These are phyloP conservation scores for Vigna mungo DNA, from an alignment of 306 rosid species.

Conservation along the genomic window DNA sequence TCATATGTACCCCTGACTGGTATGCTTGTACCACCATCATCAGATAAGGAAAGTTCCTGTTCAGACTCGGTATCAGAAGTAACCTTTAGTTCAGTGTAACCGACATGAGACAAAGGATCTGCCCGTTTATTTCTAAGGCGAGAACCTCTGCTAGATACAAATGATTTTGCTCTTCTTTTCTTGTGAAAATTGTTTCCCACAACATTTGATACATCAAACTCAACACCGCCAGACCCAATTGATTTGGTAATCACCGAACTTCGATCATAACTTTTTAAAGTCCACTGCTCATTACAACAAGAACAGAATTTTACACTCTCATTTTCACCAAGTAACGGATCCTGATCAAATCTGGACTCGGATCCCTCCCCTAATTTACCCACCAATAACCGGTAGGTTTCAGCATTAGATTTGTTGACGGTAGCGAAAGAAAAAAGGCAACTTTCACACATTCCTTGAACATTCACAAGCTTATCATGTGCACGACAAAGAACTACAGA, in stretches of 20 bases:
- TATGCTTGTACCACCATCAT: slow-evolving; percentile 51
- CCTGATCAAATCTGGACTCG: slow-evolving; percentile 50
- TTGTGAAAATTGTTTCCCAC: slow-evolving; percentile 42
- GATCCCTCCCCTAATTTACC: slow-evolving; percentile 67
- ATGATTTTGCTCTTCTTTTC: slow-evolving; percentile 42
- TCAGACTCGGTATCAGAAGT: slow-evolving; percentile 87
- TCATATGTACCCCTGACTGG: slow-evolving; percentile 37
- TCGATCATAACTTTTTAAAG: slow-evolving; percentile 42
- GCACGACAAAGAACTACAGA: slow-evolving; percentile 67
- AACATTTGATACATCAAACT: slow-evolving; percentile 55
- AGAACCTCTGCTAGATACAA: slow-evolving; percentile 48
- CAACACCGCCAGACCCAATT: slow-evolving; percentile 51
- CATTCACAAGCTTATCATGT: slow-evolving; percentile 82
- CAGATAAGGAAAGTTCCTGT: slow-evolving; percentile 66
- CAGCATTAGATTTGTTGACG: slow-evolving; percentile 61
- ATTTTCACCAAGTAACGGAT: slow-evolving; percentile 58
- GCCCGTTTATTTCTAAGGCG: slow-evolving; percentile 47
- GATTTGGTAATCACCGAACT: slow-evolving; percentile 52
- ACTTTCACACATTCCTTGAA: slow-evolving; percentile 76
- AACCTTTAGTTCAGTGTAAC: slow-evolving; percentile 76
- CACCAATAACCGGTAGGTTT: slow-evolving; percentile 64
- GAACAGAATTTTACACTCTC: slow-evolving; percentile 50
- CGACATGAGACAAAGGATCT: slow-evolving; percentile 72
- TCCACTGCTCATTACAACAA: slow-evolving; percentile 69
- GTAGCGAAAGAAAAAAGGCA: slow-evolving; percentile 79